These are phyloP conservation scores for Corallochytrium limacisporum DNA, from an alignment of 78 protist genomes.

Conservation along the genomic window DNA sequence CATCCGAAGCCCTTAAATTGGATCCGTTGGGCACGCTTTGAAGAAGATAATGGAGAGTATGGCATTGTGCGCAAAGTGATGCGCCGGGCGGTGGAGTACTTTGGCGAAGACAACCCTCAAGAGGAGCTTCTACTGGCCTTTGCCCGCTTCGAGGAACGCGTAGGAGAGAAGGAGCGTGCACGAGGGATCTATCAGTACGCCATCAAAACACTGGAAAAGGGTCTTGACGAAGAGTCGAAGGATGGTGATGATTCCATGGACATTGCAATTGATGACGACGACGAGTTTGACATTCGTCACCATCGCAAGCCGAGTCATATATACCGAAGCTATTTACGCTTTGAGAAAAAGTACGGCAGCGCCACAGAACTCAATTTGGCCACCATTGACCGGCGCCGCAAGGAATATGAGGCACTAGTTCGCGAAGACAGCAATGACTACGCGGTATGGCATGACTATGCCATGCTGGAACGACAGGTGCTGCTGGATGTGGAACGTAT, in stretches of 20 bases:
- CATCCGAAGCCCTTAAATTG: slow-evolving; percentile 55
- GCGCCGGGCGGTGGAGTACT: slow-evolving; percentile 35
- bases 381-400: slow-evolving; percentile 52
- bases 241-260: too few relatives aligned
- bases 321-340: slow-evolving; percentile 61
- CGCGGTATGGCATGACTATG: too few relatives aligned
- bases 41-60: slow-evolving; percentile 41
- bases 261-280: too few relatives aligned
- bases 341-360: slow-evolving; percentile 81
- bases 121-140: slow-evolving; percentile 69
- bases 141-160: slow-evolving; percentile 45
- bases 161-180: slow-evolving; percentile 73
- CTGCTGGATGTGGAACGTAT: too few relatives aligned
- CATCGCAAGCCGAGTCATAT: too few relatives aligned
- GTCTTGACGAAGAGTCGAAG: too few relatives aligned
- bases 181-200: slow-evolving; percentile 79
- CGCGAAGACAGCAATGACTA: too few relatives aligned
- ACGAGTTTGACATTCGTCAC: too few relatives aligned
- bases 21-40: slow-evolving; percentile 77
- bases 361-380: slow-evolving; percentile 76
- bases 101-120: slow-evolving; percentile 43
- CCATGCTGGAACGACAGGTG: too few relatives aligned
- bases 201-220: slow-evolving; percentile 60
- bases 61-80: slow-evolving; percentile 11
- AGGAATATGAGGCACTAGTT: slow-evolving; percentile 87